Evolutionary conservation across 805 yeast genomes (phyloP), one percentile per base, ranked within the genome.

Genomic region (Jamesozyma rosinii): DNA sequence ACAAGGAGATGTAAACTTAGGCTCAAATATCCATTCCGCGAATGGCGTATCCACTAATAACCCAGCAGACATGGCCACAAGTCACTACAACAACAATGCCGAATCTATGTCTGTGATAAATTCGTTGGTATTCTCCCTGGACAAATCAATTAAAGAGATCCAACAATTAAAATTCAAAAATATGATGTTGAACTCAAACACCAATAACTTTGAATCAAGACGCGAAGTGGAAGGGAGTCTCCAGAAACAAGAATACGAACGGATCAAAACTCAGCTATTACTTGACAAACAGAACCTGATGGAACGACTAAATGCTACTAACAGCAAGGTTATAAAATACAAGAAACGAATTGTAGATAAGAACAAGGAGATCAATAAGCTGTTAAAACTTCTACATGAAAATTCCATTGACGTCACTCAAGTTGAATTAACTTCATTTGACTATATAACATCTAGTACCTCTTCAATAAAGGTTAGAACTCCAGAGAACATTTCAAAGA

Each of bases 271-370:
- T 20, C 61, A 58, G 40, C 46, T 57, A 44, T 58, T 56, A 45
- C 44, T 59, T 13, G 67, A 63, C 32, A 55, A 61, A 38, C 65
- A 62, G 21, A 58, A 57, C 15, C 59, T 71, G 11, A 58, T 68
- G 46, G 57, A 59, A 10, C 65, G 70, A 41, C 57, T 71, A 21
- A 60, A 64, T 31, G 56, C 54, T 32, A 71, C 72, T 41, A 72
- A 71, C 45, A 61, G 60, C 37, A 65, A 69, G 47, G 60, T 76
- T 31, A 61, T 60, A 45, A 77, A 73, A 49, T 68, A 71, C 40
- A 71, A 68, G 45, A 58, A 58, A 27, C 71, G 66, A 42, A 61
- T 72, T 18, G 63, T 64, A 10, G 69, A 63, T 35, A 69, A 70
- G 49, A 72, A 73, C 50, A 61, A 56, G 33, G 75, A 72, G 50